Conservation (phyloP, 805 yeast species). For the Phaffomyces thermotolerans region DNA sequence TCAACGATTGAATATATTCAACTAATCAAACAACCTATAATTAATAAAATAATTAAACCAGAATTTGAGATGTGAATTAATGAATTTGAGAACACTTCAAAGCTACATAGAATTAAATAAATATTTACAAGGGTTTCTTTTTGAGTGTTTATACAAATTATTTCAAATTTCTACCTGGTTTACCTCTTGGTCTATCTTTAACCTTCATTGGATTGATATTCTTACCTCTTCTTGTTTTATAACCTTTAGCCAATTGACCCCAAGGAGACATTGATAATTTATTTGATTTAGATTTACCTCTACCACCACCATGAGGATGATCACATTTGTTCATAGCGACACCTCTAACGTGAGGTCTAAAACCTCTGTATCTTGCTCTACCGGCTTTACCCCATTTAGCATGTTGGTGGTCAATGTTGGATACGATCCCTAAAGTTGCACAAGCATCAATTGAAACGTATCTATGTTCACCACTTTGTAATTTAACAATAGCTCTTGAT, state of each 20-base stretch:
- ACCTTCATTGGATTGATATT: slow-evolving; percentile 78
- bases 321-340: slow-evolving; percentile 96
- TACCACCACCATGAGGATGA: slow-evolving; percentile 99
- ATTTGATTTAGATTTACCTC: slow-evolving; percentile 97
- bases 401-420: slow-evolving; percentile 89
- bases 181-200: slow-evolving; percentile 86
- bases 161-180: slow-evolving; percentile 23
- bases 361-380: slow-evolving; percentile 84
- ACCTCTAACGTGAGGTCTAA: slow-evolving; percentile 95
- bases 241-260: slow-evolving; percentile 91
- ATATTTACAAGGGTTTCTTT: slow-evolving; percentile 1
- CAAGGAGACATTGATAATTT: slow-evolving; percentile 92
- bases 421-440: slow-evolving; percentile 90
- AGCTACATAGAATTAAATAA: background rate
- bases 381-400: slow-evolving; percentile 95
- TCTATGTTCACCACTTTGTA: slow-evolving; percentile 91
- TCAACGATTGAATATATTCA: background rate
- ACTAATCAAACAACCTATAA: background rate
- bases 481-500: slow-evolving; percentile 66
- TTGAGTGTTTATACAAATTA: background rate
- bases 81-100: background rate
- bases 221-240: slow-evolving; percentile 89
- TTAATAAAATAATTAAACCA: background rate
- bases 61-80: slow-evolving; percentile 1
- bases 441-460: slow-evolving; percentile 79